Evolutionary conservation across 257 asterid species (phyloP).

Genomic region (Petunia secreta): DNA sequence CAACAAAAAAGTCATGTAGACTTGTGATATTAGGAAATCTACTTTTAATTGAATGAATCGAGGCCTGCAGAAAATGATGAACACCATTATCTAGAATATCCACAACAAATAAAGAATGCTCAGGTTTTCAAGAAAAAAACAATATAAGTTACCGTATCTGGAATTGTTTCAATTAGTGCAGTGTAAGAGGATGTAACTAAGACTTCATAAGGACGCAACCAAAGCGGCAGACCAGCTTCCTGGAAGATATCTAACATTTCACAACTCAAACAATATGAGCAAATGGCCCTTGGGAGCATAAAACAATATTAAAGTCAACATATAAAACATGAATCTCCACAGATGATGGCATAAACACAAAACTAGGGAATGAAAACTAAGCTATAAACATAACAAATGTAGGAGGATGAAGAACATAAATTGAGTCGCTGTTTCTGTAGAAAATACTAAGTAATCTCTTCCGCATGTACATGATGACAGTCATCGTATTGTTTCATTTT

Average conservation of each 20-base stretch:
- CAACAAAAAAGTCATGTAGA: conserved; percentile 90
- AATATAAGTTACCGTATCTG: conserved; percentile 75
- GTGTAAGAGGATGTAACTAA: conserved; percentile 94
- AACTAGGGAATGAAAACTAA: neutral
- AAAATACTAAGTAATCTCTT: neutral
- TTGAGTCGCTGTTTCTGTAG: neutral
- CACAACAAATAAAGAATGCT: neutral
- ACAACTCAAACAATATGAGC: conserved; percentile 32
- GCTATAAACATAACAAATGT: conserved; percentile 8
- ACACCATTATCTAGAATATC: conserved; percentile 10
- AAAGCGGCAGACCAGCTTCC: conserved; percentile 99
- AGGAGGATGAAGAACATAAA: neutral
- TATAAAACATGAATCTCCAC: conserved; percentile 18
- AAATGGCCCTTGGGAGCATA: neutral
- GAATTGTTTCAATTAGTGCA: conserved; percentile 98
- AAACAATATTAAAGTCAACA: neutral
- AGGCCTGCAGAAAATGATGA: conserved; percentile 63
- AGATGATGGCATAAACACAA: neutral
- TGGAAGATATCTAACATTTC: conserved; percentile 93
- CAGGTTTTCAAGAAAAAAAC: neutral
- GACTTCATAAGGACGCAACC: conserved; percentile 98
- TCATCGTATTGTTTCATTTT: neutral
- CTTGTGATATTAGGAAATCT: conserved; percentile 84
- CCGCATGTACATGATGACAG: neutral
- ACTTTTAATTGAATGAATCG: conserved; percentile 93